These are phyloP conservation scores for Diplodia corticola DNA, from an alignment of 2,329 filamentous ascomycete species.

Conservation along the genomic window DNA sequence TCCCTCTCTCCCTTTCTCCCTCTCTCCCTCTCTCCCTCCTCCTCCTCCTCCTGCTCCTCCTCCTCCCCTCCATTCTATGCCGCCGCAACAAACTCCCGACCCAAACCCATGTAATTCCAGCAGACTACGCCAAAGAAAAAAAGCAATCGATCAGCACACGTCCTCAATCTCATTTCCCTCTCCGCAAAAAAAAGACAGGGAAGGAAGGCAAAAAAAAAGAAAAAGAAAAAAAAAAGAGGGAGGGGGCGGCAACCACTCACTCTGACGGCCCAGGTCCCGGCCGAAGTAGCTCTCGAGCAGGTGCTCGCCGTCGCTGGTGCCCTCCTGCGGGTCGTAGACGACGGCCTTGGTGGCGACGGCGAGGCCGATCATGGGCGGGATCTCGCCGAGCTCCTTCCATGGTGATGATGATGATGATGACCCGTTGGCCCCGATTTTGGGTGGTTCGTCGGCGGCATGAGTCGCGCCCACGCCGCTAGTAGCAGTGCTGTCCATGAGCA, in stretches of 20 bases:
- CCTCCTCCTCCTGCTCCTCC: background rate
- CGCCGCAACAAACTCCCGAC: background rate
- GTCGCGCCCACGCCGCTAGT: no score
- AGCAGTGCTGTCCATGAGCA: conserved; percentile 33
- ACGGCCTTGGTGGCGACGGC: conserved; percentile 71
- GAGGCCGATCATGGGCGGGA: conserved; percentile 64
- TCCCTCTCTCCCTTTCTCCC: no score
- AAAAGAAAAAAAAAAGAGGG: background rate
- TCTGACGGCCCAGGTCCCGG: conserved; percentile 62
- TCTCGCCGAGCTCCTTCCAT: conserved; percentile 27
- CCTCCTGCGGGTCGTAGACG: conserved; percentile 59
- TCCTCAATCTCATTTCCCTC: no score
- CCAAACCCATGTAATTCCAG: conserved; percentile 10
- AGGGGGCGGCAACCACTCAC: conserved; percentile 46
- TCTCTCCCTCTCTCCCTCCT: no score
- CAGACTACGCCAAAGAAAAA: no score
- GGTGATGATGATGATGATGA: no score
- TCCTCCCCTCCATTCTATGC: background rate
- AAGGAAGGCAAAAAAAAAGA: no score
- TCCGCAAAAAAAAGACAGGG: no score
- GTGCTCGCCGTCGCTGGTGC: conserved; percentile 62
- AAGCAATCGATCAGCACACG: background rate
- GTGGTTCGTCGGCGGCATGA: background rate
- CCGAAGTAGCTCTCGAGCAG: conserved; percentile 65
- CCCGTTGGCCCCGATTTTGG: no score